phyloP scores from a whole-genome alignment of 768 basidiomycete genomes.

The Ramaria sp. region DNA sequence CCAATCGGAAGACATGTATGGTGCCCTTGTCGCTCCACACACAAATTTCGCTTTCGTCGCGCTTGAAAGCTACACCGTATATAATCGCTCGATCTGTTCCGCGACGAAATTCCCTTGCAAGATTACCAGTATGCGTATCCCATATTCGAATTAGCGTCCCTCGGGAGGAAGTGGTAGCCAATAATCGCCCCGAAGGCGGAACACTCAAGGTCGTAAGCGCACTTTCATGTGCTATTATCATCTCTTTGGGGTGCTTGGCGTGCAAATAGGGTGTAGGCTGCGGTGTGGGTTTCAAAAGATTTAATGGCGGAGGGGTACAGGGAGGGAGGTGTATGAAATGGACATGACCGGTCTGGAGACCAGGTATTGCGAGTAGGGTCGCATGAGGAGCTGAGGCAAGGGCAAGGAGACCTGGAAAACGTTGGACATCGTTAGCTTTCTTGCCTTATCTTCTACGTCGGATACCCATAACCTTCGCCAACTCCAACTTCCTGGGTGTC shows the following conservation, averaged over 20 bases:
- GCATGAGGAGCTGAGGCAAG: slow-evolving; percentile 69
- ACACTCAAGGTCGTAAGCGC: slow-evolving; percentile 70
- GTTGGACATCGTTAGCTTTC: neutral
- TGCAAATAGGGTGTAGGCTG: slow-evolving; percentile 44
- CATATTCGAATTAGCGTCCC: slow-evolving; percentile 86
- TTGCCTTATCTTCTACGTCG: neutral
- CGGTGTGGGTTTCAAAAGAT: slow-evolving; percentile 42
- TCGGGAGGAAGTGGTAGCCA: slow-evolving; percentile 75
- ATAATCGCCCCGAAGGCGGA: slow-evolving; percentile 64
- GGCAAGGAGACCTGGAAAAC: slow-evolving; percentile 56
- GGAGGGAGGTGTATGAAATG: slow-evolving; percentile 80
- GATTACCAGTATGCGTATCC: slow-evolving; percentile 64
- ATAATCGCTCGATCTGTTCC: slow-evolving; percentile 88
- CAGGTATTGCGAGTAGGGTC: slow-evolving; percentile 78
- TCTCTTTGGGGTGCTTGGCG: slow-evolving; percentile 58
- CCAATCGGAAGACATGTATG: slow-evolving; percentile 76
- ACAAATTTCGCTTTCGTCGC: slow-evolving; percentile 77
- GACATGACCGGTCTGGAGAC: slow-evolving; percentile 79
- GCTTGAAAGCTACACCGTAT: slow-evolving; percentile 81
- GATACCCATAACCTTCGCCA: neutral
- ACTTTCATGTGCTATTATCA: slow-evolving; percentile 76
- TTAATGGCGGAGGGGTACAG: slow-evolving; percentile 46
- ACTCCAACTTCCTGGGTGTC: neutral
- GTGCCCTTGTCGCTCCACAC: slow-evolving; percentile 97
- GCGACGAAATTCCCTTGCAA: slow-evolving; percentile 70